These are phyloP conservation scores for Murraya paniculata DNA, from an alignment of 345 rosid genomes.

Conservation along the genomic window DNA sequence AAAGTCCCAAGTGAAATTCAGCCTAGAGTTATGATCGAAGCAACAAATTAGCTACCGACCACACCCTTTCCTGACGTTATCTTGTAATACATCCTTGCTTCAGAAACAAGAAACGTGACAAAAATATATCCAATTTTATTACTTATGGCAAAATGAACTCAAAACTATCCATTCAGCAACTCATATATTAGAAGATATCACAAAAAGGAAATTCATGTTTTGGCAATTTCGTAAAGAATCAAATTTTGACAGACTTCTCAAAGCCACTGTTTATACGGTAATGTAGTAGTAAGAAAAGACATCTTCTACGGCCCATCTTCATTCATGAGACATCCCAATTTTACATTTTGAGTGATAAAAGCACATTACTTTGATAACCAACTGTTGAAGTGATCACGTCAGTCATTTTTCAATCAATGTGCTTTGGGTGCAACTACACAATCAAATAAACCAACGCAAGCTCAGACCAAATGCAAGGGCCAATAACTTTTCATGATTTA, in stretches of 20 bases:
- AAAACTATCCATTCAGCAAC: neutral
- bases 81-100: neutral
- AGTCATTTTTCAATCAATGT: slow-evolving; percentile 20
- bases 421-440: slow-evolving; percentile 13
- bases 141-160: neutral
- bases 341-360: slow-evolving; percentile 13
- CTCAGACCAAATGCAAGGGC: slow-evolving; percentile 1
- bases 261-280: slow-evolving; percentile 4
- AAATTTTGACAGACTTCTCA: neutral
- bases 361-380: slow-evolving; percentile 10
- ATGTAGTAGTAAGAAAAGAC: slow-evolving; percentile 5
- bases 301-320: neutral
- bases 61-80: neutral
- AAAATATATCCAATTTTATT: neutral
- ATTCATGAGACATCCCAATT: slow-evolving; percentile 14
- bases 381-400: slow-evolving; percentile 10
- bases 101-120: neutral
- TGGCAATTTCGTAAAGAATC: neutral
- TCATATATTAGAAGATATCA: neutral
- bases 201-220: neutral
- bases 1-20: no score
- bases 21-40: no score
- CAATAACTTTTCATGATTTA: slow-evolving; percentile 21
- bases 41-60: neutral
- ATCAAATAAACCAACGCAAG: slow-evolving; percentile 14